Base-by-base conservation (phyloP, 495 filamentous ascomycete genomes). In the Penicillium cosmopolitanum region DNA sequence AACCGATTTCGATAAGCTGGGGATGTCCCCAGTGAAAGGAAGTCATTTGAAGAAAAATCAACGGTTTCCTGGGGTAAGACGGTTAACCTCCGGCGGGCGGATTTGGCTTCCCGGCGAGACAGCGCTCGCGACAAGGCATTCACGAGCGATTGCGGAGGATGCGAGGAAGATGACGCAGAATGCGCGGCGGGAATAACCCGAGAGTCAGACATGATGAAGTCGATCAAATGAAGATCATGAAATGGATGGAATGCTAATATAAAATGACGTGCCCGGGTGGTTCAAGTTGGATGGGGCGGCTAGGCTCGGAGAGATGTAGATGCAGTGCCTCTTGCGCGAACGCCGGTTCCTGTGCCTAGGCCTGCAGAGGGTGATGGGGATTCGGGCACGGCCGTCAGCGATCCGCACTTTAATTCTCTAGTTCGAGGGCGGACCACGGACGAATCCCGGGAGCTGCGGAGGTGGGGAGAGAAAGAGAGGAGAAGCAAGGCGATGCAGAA, bases 1-100 rank as follows among this genome's bases (percentile, higher is more conserved):
- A 67, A 78, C 6, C 65, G 66, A 9, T 63, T 55, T 6, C 72
- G 71, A 42, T 71, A 73, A 11, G 66, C 56, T 0, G 69, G 61
- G 0, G 76, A 75, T 0, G 70, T 74, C 7, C 74, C 77, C 15
- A 82, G 58, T 0, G 78, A 80, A 1, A 82, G 70, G 50, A 78
- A 78, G 55, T 82, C 79, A 56, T 80, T 80, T 21, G 79, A 80
- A 19, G 74, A 79, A 55, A 82, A 80, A 50, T 82, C 79, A 11
- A 68, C 67, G 1, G 75, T 67, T 12, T 63, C 63, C 12, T 65
- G 50, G 2, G 76, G 69, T 15, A 75, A 54, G 31, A 76, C 58
- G 2, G 76, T 80, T 8, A 81, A 66, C 47, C 63, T 66, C 44
- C 83, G 82, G 46, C 79, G 78, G n/a, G 75, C 74, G 34, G 75